Evolutionary conservation across 345 rosid species (phyloP).

Genomic region (Eucalyptus viminalis): DNA sequence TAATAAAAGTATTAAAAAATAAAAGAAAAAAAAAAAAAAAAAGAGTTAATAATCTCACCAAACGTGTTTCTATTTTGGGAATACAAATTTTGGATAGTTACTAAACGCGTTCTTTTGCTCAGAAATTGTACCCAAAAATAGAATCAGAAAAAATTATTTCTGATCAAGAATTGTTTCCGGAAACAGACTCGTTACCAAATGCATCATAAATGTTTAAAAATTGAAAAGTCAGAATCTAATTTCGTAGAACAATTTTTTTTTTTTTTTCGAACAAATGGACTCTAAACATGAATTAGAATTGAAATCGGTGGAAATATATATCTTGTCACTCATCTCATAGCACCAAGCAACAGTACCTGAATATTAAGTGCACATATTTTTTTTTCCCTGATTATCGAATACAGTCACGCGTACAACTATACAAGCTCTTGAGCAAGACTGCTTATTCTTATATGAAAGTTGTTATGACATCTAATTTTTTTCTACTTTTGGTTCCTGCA

Average conservation of each 20-base stretch:
- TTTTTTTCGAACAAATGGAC: background rate
- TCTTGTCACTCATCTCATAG: background rate
- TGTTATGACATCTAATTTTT: background rate
- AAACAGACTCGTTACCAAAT: too few relatives aligned
- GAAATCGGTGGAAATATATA: background rate
- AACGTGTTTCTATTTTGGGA: too few relatives aligned
- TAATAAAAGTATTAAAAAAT: too few relatives aligned
- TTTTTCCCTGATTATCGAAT: background rate
- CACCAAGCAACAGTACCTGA: background rate
- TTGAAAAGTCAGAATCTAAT: background rate
- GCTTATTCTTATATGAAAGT: background rate
- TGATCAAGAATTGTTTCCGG: fast-evolving
- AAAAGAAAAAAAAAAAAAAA: too few relatives aligned
- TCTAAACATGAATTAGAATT: background rate
- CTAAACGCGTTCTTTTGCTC: fast-evolving
- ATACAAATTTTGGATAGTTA: too few relatives aligned
- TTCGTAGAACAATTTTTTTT: background rate
- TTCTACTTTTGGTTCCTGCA: background rate
- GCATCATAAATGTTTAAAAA: fast-evolving
- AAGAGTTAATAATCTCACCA: too few relatives aligned
- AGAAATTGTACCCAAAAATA: fast-evolving
- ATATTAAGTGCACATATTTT: background rate
- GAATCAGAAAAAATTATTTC: too few relatives aligned
- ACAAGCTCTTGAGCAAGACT: background rate
- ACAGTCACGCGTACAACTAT: background rate